Conservation (phyloP, 208 protist species). For the Acanthamoeba castellanii region DNA sequence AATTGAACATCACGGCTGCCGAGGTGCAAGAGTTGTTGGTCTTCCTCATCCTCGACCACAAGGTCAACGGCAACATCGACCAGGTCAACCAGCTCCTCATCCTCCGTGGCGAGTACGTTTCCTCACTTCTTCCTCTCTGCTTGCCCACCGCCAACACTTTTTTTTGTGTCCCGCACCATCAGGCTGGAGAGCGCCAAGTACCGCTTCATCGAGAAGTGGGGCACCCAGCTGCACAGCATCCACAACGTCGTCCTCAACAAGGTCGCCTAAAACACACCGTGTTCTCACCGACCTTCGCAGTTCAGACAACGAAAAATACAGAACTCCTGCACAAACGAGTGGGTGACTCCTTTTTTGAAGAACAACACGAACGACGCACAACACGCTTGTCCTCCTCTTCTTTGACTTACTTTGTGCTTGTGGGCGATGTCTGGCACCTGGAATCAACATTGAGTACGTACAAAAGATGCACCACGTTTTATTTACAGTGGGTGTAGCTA, state of each 20-base stretch:
- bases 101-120: not conserved
- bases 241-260: conserved; percentile 75
- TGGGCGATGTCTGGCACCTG: too few species aligned
- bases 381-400: too few species aligned
- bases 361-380: too few species aligned
- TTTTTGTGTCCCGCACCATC: not conserved
- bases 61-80: conserved; percentile 92
- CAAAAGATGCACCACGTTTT: too few species aligned
- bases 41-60: conserved; percentile 94
- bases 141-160: not conserved
- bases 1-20: conserved; percentile 90
- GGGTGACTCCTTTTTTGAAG: too few species aligned
- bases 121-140: not conserved
- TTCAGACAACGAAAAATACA: too few species aligned
- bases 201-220: conserved; percentile 83
- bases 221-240: conserved; percentile 77
- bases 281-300: too few species aligned
- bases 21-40: conserved; percentile 94
- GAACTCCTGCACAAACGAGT: too few species aligned
- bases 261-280: conserved; percentile 33
- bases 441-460: too few species aligned
- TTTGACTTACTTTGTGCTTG: too few species aligned
- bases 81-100: conserved; percentile 88
- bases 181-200: conserved; percentile 77
- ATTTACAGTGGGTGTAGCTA: too few species aligned